Evolutionary conservation across 2,329 filamentous ascomycete genomes (phyloP).

Genomic region (Trichoderma atrobrunneum): DNA sequence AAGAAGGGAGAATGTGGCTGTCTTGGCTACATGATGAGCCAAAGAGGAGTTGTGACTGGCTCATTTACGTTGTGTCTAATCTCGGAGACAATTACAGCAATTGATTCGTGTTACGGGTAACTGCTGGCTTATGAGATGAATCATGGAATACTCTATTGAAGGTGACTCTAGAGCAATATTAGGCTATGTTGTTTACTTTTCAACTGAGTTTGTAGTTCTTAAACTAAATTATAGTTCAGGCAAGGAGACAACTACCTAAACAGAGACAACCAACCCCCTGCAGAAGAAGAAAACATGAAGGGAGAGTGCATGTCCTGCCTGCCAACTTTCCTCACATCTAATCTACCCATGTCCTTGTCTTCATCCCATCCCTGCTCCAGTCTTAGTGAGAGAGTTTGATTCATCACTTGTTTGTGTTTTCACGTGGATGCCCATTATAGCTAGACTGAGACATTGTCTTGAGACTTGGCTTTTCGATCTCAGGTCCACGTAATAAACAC

Average conservation of each 20-base stretch:
- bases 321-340: too few relatives aligned
- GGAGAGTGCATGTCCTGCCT: not conserved
- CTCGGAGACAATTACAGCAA: not conserved
- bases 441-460: not conserved
- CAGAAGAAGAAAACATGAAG: not conserved
- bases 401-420: not conserved
- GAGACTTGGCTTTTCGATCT: not conserved
- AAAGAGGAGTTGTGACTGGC: not conserved
- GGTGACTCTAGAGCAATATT: not conserved
- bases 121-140: not conserved
- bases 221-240: not conserved
- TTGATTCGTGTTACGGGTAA: not conserved
- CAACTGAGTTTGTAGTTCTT: not conserved
- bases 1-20: not conserved
- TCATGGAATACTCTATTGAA: not conserved
- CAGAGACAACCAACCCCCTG: not conserved
- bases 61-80: not conserved
- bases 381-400: not conserved
- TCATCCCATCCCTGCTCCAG: not conserved
- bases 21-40: not conserved
- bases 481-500: not conserved
- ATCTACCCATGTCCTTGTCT: not conserved
- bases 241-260: not conserved
- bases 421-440: too few relatives aligned
- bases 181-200: not conserved